phyloP scores from a whole-genome alignment of 2,329 filamentous ascomycete genomes.

The Alternaria tenuissima region DNA sequence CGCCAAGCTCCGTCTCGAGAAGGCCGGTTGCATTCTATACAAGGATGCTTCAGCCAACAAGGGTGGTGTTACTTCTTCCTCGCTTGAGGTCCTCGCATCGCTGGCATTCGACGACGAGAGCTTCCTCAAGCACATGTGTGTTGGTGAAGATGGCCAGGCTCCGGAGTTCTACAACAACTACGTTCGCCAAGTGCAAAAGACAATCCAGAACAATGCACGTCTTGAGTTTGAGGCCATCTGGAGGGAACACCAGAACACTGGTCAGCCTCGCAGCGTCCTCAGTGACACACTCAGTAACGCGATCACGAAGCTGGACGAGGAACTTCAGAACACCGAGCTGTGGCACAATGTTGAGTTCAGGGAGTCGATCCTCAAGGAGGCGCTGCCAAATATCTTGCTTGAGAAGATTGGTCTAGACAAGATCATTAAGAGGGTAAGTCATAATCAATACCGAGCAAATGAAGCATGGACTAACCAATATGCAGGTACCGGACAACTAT shows the following conservation, averaged over 20 bases:
- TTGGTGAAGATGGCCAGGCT: conserved; percentile 75
- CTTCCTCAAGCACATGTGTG: conserved; percentile 95
- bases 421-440: conserved; percentile 77
- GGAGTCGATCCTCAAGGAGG: conserved; percentile 80
- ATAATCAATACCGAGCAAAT: background rate
- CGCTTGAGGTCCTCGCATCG: conserved; percentile 92
- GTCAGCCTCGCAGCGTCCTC: conserved; percentile 80
- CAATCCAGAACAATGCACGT: conserved; percentile 87
- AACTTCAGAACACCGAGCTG: conserved; percentile 89
- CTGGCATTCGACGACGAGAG: conserved; percentile 90
- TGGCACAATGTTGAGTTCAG: conserved; percentile 86
- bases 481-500: conserved; percentile 84
- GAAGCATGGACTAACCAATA: conserved; percentile 26
- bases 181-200: conserved; percentile 88
- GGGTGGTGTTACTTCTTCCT: conserved; percentile 96
- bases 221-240: conserved; percentile 99
- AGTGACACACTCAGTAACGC: conserved; percentile 90
- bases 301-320: conserved; percentile 96
- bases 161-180: conserved; percentile 94
- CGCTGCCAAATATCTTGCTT: conserved; percentile 82
- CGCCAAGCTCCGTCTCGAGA: conserved; percentile 92
- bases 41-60: conserved; percentile 99
- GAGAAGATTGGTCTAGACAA: conserved; percentile 91
- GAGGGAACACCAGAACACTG: conserved; percentile 87
- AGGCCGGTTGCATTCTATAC: conserved; percentile 93